These are phyloP conservation scores for Albizia julibrissin DNA, from an alignment of 306 rosid genomes.

Conservation along the genomic window DNA sequence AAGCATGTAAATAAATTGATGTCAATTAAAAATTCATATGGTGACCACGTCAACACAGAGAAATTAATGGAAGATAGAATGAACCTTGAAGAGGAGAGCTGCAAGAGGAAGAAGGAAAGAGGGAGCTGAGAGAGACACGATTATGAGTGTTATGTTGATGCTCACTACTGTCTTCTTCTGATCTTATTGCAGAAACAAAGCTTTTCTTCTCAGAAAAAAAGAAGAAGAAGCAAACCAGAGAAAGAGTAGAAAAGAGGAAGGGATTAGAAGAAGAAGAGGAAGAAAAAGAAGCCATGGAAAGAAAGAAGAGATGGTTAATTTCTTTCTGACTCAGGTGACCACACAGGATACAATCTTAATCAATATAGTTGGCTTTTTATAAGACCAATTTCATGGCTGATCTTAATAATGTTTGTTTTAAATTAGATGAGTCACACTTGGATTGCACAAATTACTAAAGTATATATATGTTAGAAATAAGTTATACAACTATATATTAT, in stretches of 20 bases:
- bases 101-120: constrained; percentile 60
- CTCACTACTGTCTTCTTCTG: not conserved
- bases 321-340: not conserved
- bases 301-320: not conserved
- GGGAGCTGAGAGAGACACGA: constrained; percentile 45
- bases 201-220: not conserved
- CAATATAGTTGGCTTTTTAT: not conserved
- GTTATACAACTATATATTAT: not conserved
- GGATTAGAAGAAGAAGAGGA: not conserved
- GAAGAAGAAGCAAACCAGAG: not conserved
- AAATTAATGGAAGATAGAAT: too few species aligned
- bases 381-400: not conserved
- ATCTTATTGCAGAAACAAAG: not conserved
- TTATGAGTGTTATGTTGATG: not conserved
- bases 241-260: not conserved
- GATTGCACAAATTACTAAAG: not conserved
- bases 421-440: not conserved
- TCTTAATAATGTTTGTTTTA: not conserved
- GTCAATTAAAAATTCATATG: too few species aligned
- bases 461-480: not conserved
- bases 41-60: too few species aligned
- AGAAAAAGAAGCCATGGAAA: not conserved
- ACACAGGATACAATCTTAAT: not conserved
- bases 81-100: constrained; percentile 19
- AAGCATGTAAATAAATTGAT: too few species aligned